phyloP scores from a whole-genome alignment of 768 basidiomycete species.

The Rhizopogon roseolus region DNA sequence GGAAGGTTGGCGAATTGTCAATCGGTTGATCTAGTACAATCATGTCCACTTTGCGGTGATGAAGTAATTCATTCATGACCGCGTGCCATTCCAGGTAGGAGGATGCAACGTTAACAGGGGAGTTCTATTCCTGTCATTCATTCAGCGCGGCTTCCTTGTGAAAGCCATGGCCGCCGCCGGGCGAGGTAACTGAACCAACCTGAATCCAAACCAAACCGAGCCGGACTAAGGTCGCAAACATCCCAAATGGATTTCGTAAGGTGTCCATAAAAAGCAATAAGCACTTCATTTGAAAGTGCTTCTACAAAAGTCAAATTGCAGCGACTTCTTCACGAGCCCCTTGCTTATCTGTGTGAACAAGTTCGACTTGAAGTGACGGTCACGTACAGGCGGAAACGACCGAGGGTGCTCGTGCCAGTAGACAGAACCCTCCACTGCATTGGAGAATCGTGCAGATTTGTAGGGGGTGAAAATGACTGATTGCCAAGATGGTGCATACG shows the following conservation, averaged over 20 bases:
- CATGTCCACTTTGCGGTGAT: neutral
- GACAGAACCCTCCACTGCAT: neutral
- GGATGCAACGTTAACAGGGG: neutral
- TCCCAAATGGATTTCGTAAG: neutral
- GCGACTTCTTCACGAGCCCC: neutral
- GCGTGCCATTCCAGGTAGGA: slow-evolving; percentile 10
- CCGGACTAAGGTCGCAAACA: neutral
- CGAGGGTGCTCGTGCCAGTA: neutral
- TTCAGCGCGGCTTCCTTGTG: neutral
- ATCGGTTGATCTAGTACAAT: neutral
- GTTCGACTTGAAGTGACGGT: neutral
- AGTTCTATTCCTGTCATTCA: neutral
- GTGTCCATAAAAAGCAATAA: neutral
- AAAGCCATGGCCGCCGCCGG: neutral
- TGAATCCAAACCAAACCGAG: neutral
- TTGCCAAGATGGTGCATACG: neutral
- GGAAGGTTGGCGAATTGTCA: neutral
- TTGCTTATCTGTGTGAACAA: neutral
- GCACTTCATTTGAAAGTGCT: no score
- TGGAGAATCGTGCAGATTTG: neutral
- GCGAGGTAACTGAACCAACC: neutral
- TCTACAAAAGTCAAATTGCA: neutral
- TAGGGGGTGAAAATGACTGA: neutral
- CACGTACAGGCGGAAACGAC: neutral
- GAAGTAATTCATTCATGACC: neutral